phyloP scores from a whole-genome alignment of 2,329 filamentous ascomycete genomes.

The Graphilbum ipis-grandicollis region DNA sequence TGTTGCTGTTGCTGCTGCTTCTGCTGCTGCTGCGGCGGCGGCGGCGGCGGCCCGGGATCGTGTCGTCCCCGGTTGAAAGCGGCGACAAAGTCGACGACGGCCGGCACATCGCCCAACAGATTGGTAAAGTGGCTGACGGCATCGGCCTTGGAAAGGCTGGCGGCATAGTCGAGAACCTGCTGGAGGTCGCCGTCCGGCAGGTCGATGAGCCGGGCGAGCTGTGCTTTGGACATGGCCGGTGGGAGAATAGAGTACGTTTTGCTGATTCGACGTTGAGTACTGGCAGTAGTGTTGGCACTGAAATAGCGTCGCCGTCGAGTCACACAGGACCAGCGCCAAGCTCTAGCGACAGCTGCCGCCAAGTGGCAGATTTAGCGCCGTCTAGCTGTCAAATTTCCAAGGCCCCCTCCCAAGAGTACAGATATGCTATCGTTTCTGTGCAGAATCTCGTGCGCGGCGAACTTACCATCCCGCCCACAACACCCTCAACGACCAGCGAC shows the following conservation, averaged over 20 bases:
- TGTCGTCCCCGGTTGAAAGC: slow-evolving; percentile 57
- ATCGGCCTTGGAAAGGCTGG: slow-evolving; percentile 56
- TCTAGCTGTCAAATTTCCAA: background rate
- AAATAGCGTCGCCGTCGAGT: too few species aligned
- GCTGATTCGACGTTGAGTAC: too few species aligned
- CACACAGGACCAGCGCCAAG: too few species aligned
- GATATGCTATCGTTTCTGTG: too few species aligned
- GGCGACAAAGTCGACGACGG: slow-evolving; percentile 59
- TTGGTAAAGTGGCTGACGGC: slow-evolving; percentile 76
- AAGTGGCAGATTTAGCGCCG: background rate
- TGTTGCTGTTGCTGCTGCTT: too few species aligned
- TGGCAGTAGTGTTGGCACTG: too few species aligned
- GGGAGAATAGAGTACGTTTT: background rate
- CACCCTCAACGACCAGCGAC: too few species aligned
- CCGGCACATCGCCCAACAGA: slow-evolving; percentile 70
- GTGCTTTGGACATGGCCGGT: slow-evolving; percentile 42
- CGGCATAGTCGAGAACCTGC: slow-evolving; percentile 70
- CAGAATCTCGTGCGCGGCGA: too few species aligned
- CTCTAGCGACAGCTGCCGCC: too few species aligned
- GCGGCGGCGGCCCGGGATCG: slow-evolving; percentile 16
- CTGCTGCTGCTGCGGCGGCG: background rate
- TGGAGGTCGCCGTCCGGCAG: slow-evolving; percentile 70
- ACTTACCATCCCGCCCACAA: too few species aligned
- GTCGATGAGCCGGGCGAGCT: slow-evolving; percentile 65
- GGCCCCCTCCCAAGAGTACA: too few species aligned